Base-by-base conservation (phyloP, 768 basidiomycete genomes). In the Lanmaoa pseudosensibilis region DNA sequence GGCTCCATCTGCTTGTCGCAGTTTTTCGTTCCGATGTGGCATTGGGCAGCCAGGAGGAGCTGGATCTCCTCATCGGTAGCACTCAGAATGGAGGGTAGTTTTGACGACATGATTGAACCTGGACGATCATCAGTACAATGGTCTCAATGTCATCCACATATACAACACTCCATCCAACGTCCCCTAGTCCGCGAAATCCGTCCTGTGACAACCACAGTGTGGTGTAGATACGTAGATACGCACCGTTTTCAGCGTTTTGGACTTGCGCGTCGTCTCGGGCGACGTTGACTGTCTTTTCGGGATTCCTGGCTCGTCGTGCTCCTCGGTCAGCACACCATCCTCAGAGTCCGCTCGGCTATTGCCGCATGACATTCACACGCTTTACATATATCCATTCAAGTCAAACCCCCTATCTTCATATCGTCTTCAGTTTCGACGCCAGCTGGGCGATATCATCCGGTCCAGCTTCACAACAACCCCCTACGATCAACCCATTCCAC, bases 1-100 rank as follows among this genome's bases (percentile, higher is more conserved):
- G 92, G 82, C 70, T 90, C 86, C 97, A 99, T 99, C 76, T 94
- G 90, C 86, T 94, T 97, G 75, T 98, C 96, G 80, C 94, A 96
- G 79, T 98, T 97, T 90, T 98, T 98, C 64, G 89, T 93, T 73
- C 95, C 96, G 62, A 98, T 89, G 73, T 98, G 96, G 75, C 87
- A 89, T 80, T 98, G 92, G 21, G 97, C 97, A 70, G 94, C 87
- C 59, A 98, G 83, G 69, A 98, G 83, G 65, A 93, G 86, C 77
- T 92, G 91, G 67, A 98, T 95, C 77, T 98, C 96, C 80, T 98
- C 95, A 77, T 98, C 95, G 53, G 94, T 95, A 44, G 94, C 92
- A 72, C 86, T 86, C 69, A 99, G 85, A 65, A 90, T 83, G 69
- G 94, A 88, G 67, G 96, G 96, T 65, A 98, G 84, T 85, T 97